Percentiles rank a stretch among this genome's conserved stretches.
phyloP scores from a whole-genome alignment of 176 grass and related monocot species.

The Raddia distichophylla region DNA sequence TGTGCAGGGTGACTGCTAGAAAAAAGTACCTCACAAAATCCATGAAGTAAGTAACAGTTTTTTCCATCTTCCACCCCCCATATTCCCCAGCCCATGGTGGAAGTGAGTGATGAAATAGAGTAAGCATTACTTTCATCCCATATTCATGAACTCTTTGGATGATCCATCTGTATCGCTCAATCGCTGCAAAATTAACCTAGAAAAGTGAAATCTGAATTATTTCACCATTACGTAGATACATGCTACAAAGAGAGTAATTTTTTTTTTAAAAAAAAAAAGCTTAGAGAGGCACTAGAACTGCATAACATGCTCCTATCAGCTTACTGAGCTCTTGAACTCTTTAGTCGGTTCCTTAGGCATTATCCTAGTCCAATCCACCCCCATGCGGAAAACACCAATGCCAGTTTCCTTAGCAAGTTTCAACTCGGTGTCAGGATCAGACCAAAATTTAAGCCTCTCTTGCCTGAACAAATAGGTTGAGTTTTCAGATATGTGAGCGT shows the following conservation, averaged over 20 bases:
- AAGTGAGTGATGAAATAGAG: constrained; percentile 89
- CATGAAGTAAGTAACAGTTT: constrained; percentile 84
- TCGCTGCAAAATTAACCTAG: constrained; percentile 91
- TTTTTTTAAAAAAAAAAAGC: not conserved
- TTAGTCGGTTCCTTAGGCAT: constrained; percentile 74
- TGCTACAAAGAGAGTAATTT: constrained; percentile 18
- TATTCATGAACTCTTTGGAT: constrained; percentile 75
- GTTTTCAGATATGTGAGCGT: constrained; percentile 32
- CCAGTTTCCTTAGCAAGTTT: constrained; percentile 90
- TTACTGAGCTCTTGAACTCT: constrained; percentile 64
- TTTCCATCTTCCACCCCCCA: constrained; percentile 94
- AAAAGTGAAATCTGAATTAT: constrained; percentile 20
- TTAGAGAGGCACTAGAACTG: constrained; percentile 18
- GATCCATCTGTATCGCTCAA: constrained; percentile 92
- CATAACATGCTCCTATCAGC: constrained; percentile 28
- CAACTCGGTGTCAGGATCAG: constrained; percentile 88
- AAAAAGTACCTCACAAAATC: constrained; percentile 76
- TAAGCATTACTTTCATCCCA: constrained; percentile 99
- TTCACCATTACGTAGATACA: constrained; percentile 23
- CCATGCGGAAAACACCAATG: constrained; percentile 80
- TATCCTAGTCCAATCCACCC: constrained; percentile 90
- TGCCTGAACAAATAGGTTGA: constrained; percentile 53
- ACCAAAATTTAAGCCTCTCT: constrained; percentile 96
- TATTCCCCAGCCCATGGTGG: constrained; percentile 96
- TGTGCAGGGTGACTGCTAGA: not conserved